Base-by-base conservation (phyloP, 352 stramenopile genomes). In the Phytophthora macrochlamydospora region DNA sequence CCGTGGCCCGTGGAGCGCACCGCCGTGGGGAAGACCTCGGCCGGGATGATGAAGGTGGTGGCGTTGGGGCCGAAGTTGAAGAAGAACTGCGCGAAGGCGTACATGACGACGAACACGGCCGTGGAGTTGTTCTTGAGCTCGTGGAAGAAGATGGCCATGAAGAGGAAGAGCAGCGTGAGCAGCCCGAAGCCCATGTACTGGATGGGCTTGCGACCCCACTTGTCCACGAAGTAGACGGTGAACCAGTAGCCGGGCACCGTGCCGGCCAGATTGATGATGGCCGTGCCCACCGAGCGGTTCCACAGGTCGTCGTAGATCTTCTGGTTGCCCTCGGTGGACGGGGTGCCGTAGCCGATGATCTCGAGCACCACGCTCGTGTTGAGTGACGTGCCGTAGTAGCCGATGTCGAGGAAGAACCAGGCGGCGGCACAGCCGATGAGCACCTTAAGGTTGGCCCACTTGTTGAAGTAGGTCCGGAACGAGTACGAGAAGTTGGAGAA, bases 31-130 rank as follows among this genome's bases (percentile, higher is more conserved):
- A 95, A 94, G 2, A 93, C 75, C 67, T 95, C 89, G 4, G 87
- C 81, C 1, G 89, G 86, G 59, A 95, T 90, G 53, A 97, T 83
- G 73, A 95, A 97, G 13, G 89, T 97, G 13, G 89, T 95, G 43
- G 79, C 70, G 67, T 90, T 90, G 45, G 85, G 83, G 1, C 83
- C 82, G 63, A 93, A 89, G 62, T 88, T 85, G 67, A 85, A 84
- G 55, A 83, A 84, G 65, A 87, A 84, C 59, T 84, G 74, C 50
- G 78, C 73, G 54, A 88, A 79, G 55, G 71, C 59, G 68, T 85
- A 81, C 57, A 85, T 78, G 57, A 83, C 67, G 30, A 85, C 72
- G 56, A 85, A 84, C 5, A 80, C 24, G 37, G 71, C 60, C 49
- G 52, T 74, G 61, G 60, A 64, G 53, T 76, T 51, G 8, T 51